phyloP scores from a whole-genome alignment of 306 rosid species.

The Cicer yamashitae region DNA sequence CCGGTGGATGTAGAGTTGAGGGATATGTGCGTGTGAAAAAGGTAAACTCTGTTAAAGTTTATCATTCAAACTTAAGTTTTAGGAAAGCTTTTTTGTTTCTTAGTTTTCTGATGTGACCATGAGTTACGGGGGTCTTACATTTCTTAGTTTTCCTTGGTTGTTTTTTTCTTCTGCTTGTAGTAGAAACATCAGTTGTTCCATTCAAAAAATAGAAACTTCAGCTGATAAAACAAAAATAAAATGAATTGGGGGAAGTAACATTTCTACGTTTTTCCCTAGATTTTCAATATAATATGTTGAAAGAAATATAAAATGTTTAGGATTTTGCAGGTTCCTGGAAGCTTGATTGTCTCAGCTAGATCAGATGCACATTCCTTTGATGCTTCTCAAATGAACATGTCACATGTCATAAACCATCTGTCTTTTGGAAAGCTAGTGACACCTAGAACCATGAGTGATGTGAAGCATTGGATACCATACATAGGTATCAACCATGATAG shows the following conservation, averaged over 20 bases:
- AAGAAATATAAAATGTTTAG: constrained; percentile 40
- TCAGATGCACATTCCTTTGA: constrained; percentile 94
- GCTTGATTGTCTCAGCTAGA: constrained; percentile 78
- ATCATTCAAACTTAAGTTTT: constrained; percentile 1
- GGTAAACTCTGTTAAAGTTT: constrained; percentile 54
- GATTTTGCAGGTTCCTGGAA: constrained; percentile 89
- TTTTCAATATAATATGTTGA: constrained; percentile 24
- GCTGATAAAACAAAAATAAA: constrained; percentile 6
- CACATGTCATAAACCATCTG: constrained; percentile 80
- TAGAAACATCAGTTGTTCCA: constrained; percentile 4
- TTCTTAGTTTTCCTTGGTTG: constrained; percentile 2
- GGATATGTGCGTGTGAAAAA: constrained; percentile 95
- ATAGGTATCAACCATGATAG: constrained; percentile 85
- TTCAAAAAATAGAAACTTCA: constrained; percentile 9
- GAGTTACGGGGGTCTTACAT: constrained; percentile 16
- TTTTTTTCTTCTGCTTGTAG: background rate
- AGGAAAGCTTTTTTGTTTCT: constrained; percentile 4
- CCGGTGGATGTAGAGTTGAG: constrained; percentile 93
- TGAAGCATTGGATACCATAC: constrained; percentile 77
- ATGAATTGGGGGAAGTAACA: constrained; percentile 4
- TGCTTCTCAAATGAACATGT: constrained; percentile 95
- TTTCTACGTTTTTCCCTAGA: constrained; percentile 10
- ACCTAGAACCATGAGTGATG: constrained; percentile 70
- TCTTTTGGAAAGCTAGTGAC: constrained; percentile 76
- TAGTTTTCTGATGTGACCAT: constrained; percentile 34